phyloP scores from a whole-genome alignment of 1,284 basidiomycete genomes.

The Cystobasidium slooffiae region DNA sequence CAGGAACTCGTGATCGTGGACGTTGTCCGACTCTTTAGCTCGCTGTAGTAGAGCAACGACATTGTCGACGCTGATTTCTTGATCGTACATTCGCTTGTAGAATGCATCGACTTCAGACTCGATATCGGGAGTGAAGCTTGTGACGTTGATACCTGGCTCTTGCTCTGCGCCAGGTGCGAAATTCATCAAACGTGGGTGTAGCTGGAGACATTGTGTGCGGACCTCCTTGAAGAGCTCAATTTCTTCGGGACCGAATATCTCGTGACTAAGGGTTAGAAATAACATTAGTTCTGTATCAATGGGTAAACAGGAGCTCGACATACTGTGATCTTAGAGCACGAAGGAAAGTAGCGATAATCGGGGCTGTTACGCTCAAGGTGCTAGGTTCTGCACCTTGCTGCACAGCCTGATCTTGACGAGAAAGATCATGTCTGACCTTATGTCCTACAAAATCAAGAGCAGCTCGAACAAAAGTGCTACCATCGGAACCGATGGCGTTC shows the following conservation, averaged over 20 bases:
- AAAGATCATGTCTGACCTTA: slow-evolving; percentile 85
- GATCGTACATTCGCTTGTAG: slow-evolving; percentile 98
- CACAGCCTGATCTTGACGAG: slow-evolving; percentile 75
- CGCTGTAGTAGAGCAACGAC: slow-evolving; percentile 85
- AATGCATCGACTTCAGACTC: slow-evolving; percentile 92
- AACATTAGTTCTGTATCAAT: background rate
- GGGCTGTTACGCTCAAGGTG: slow-evolving; percentile 79
- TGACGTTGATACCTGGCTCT: slow-evolving; percentile 89
- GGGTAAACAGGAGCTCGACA: slow-evolving; percentile 52
- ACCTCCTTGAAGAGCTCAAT: slow-evolving; percentile 89
- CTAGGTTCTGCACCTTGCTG: slow-evolving; percentile 64
- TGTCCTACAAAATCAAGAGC: slow-evolving; percentile 84
- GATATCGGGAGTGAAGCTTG: slow-evolving; percentile 84
- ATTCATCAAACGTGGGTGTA: slow-evolving; percentile 95
- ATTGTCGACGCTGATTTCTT: slow-evolving; percentile 86
- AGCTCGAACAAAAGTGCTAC: slow-evolving; percentile 82
- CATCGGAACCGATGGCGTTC: slow-evolving; percentile 78
- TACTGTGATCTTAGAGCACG: slow-evolving; percentile 80
- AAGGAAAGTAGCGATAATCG: slow-evolving; percentile 88
- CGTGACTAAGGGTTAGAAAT: slow-evolving; percentile 56
- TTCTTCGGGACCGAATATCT: slow-evolving; percentile 67
- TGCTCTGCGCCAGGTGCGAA: slow-evolving; percentile 80
- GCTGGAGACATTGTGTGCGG: slow-evolving; percentile 89
- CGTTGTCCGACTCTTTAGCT: slow-evolving; percentile 78
- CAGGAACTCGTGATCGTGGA: slow-evolving; percentile 91